Evolutionary conservation across 1,139 yeast genomes (phyloP), one percentile per base, ranked within the genome.

Genomic region (Geotrichum klebahnii): DNA sequence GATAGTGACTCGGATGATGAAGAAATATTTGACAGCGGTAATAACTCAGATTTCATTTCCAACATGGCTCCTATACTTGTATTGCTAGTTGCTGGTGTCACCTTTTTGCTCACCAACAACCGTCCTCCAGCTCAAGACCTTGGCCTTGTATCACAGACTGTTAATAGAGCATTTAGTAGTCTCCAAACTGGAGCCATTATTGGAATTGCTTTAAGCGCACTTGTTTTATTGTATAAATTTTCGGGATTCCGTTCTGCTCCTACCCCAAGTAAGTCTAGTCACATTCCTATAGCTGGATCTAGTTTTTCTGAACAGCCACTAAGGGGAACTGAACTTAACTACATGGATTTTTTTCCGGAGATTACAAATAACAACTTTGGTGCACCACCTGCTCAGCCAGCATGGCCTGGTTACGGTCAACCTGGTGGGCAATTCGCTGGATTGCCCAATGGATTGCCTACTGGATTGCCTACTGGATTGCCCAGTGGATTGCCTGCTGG

Each of bases 1-100:
- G 38, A 42, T 10, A 16, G 17, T 20, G 45, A 42, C 14, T 22
- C 37, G 5, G 45, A 42, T 16, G 31, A 32, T 10, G 38, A 32
- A 2, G 36, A 29, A n/a, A n/a, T n/a, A 10, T 31, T 8, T 12
- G 31, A 17, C 2, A 17, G 31, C 12, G 5, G 32, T 12, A 12
- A 8, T 12, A 22, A 14, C 3, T 5, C 29, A 10, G 45, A 42
- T 42, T 14, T 33, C 22, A 32, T 42, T 5, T 42, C 45, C 5
- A 32, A 26, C n/a, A 35, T 31, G 38, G 45, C 45, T 5, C 45
- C 45, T 2, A 5, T 42, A 10, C 38, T 42, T 10, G 45, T 42
- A 8, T 16, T 42, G 19, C n/a, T 32, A n/a, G 45, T 42, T 6
- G 45, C 45, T 2, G 38, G 34, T n/a, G 6, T 31, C n/a, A 23